Evolutionary conservation across 2,329 filamentous ascomycete species (phyloP).

Genomic region (Ophiostoma sp.): DNA sequence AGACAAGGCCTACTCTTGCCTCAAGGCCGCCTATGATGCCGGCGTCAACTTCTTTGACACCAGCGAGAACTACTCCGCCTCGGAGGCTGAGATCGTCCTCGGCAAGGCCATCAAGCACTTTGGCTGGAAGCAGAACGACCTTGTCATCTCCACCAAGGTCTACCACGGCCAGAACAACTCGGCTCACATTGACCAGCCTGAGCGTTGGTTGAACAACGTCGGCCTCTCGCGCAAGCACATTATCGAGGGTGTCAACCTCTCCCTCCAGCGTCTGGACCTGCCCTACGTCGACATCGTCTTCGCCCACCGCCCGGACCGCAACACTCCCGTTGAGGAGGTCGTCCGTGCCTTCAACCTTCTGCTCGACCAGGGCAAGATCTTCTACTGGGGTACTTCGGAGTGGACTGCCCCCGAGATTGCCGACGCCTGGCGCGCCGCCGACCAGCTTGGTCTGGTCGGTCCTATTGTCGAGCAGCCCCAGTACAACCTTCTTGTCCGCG

Average conservation of each 20-base stretch:
- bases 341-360: slow-evolving; percentile 71
- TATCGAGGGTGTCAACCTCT: slow-evolving; percentile 59
- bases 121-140: slow-evolving; percentile 55
- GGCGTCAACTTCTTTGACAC: slow-evolving; percentile 67
- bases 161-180: slow-evolving; percentile 26
- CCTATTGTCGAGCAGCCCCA: slow-evolving; percentile 67
- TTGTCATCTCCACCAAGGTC: slow-evolving; percentile 55
- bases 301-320: slow-evolving; percentile 66
- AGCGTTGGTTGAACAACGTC: slow-evolving; percentile 52
- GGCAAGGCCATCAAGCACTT: slow-evolving; percentile 54
- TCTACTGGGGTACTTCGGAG: slow-evolving; percentile 73
- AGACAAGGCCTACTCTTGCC: slow-evolving; percentile 49
- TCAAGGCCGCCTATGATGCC: slow-evolving; percentile 62
- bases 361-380: slow-evolving; percentile 65
- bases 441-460: slow-evolving; percentile 60
- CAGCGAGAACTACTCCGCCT: slow-evolving; percentile 56
- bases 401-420: slow-evolving; percentile 70
- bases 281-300: slow-evolving; percentile 69
- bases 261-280: slow-evolving; percentile 57
- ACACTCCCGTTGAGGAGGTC: slow-evolving; percentile 70
- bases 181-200: slow-evolving; percentile 34
- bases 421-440: slow-evolving; percentile 60
- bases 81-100: slow-evolving; percentile 53
- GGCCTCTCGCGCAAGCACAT: slow-evolving; percentile 63
- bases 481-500: slow-evolving; percentile 64